Conservation (phyloP, 768 basidiomycete genomes). For the Rhizopogon vulgaris region DNA sequence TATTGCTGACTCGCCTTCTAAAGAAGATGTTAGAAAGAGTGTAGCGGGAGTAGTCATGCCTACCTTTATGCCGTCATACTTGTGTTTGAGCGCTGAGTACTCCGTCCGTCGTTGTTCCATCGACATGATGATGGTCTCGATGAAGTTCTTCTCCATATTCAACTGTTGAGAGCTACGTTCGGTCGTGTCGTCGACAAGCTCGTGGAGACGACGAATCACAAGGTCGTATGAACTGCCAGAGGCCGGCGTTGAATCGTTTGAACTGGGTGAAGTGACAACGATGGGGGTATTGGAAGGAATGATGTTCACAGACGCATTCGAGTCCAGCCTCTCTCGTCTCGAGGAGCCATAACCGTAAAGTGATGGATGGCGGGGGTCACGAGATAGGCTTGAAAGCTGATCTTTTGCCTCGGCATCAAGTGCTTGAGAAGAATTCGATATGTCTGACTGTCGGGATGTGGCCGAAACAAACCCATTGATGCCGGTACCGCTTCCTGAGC, state of each 20-base stretch:
- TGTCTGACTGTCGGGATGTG: background rate
- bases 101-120: slow-evolving; percentile 62
- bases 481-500: slow-evolving; percentile 8
- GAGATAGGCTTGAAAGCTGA: slow-evolving; percentile 7
- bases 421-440: background rate
- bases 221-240: slow-evolving; percentile 36
- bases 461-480: background rate
- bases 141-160: slow-evolving; percentile 64
- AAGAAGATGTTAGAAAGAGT: slow-evolving; percentile 3
- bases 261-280: slow-evolving; percentile 40
- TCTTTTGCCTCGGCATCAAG: slow-evolving; percentile 9
- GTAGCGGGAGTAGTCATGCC: slow-evolving; percentile 14
- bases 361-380: slow-evolving; percentile 9
- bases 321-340: slow-evolving; percentile 19
- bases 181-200: slow-evolving; percentile 54
- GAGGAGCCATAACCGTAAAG: slow-evolving; percentile 3
- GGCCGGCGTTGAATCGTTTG: slow-evolving; percentile 18
- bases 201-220: slow-evolving; percentile 48
- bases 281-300: slow-evolving; percentile 27
- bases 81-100: slow-evolving; percentile 58
- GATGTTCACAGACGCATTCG: slow-evolving; percentile 17
- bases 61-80: slow-evolving; percentile 86
- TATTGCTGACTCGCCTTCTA: slow-evolving; percentile 90
- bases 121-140: slow-evolving; percentile 62
- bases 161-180: slow-evolving; percentile 56